Evolutionary conservation across 768 basidiomycete genomes (phyloP), one percentile per base, ranked within the genome.

Genomic region (Tylopilus subfusipes): DNA sequence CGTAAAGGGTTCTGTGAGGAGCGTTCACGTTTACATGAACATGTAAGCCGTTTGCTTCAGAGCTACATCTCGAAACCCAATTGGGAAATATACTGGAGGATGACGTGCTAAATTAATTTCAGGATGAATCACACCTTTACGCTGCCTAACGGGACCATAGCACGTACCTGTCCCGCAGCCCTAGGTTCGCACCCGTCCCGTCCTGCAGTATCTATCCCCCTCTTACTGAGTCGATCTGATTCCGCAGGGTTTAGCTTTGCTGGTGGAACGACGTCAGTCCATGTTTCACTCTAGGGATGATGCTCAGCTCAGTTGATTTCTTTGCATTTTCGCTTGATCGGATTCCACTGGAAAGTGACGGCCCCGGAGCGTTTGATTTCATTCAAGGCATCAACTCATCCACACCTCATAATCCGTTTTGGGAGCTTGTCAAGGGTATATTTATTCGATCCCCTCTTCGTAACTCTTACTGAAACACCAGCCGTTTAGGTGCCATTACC

Each of bases 321-420:
- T n/a, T 49, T 25, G 8, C 25, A 42, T 21, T n/a, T 40, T 50
- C 3, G 1, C 13, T 38, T n/a, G 47, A 13, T 24, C n/a, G 0
- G 39, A 27, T 27, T 27, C 25, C n/a, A 30, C 46, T 19, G 10
- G 18, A 53, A 53, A 65, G 64, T 29, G 89, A 91, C 68, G 88
- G 90, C 0, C 88, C 90, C 4, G 90, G 90, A 19, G 81, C 82
- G 1, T 83, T 90, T 56, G 86, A 90, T 68, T 92, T 90, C 59
- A 70, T 83, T 30, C 89, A 90, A 73, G 88, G 89, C 5, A 76
- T 80, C 59, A 88, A 90, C 64, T 77, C 80, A 21, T 81, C 84
- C 4, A 65, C 65, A 16, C 69, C 80, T 9, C 83, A 81, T 81
- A 90, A 91, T 66, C 85, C 86, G 5, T 88, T 91, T 66, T 90